Evolutionary conservation across 305 asterid genomes (phyloP), one percentile per base, ranked within the genome.

Genomic region (Rubia tinctorum): DNA sequence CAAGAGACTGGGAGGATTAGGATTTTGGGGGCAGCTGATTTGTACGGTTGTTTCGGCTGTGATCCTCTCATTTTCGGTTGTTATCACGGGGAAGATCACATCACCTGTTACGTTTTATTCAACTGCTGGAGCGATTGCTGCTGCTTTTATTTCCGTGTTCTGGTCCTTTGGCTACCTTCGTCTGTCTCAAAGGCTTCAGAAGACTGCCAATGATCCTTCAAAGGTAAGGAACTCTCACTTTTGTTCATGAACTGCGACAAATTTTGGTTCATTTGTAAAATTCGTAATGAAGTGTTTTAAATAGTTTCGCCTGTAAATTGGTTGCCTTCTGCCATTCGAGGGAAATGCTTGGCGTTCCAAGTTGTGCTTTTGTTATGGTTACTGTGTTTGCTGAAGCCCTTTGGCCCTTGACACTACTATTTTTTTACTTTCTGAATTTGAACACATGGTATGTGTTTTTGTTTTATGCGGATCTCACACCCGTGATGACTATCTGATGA

Each of bases 161-260:
- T 95, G 98, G 98, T 91, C 99, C 49, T 95, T 95, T 25, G 97
- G 99, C 73, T 89, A 92, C 71, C 81, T 95, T 72, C 90, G 96
- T 58, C 81, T 92, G 80, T 80, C 99, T 74, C 96, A 91, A 40
- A 92, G 68, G 85, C 98, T 92, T 61, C 85, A 80, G 53, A 89
- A 71, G 83, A 90, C 97, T 44, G 97, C 97, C 71, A 89, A 75
- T 70, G 88, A 92, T 42, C 99, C 99, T 77, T 90, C 99, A 55
- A 95, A 92, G 99, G 99, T 95, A 84, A 75, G 70, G 6, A 30
- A 2, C 18, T 55, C n/a, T 66, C 9, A 43, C 42, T 43, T 34
- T 43, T 7, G 53, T 49, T 71, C 51, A 71, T 7, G 8, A 22
- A 13, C 11, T 25, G 11, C 0, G 6, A 5, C 25, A 18, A 8